Conservation (phyloP, 2,329 filamentous ascomycete species). For the Hymenoscyphus linearis region DNA sequence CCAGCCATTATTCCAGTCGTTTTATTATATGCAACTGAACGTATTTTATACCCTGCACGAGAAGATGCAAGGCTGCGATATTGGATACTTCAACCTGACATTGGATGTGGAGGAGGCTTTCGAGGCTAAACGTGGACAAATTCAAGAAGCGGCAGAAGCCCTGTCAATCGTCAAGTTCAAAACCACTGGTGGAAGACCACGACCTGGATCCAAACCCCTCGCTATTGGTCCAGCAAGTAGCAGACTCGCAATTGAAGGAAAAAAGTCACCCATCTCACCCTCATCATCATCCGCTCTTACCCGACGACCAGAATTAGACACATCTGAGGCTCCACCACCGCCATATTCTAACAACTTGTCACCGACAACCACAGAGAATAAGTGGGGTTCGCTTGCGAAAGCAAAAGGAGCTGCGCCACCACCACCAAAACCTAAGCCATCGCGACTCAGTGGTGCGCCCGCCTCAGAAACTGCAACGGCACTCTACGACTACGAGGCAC, state of each 20-base stretch:
- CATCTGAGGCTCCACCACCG: constrained; percentile 59
- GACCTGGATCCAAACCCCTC: constrained; percentile 16
- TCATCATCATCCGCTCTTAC: constrained; percentile 29
- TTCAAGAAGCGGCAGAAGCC: constrained; percentile 78
- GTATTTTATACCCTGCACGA: constrained; percentile 98
- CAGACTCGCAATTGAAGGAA: constrained; percentile 19
- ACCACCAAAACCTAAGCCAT: constrained; percentile 77
- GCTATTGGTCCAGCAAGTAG: constrained; percentile 20
- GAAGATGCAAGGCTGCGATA: constrained; percentile 95
- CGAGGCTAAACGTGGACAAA: constrained; percentile 78
- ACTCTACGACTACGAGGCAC: constrained; percentile 92
- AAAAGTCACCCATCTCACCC: constrained; percentile 25
- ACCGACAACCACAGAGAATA: constrained; percentile 23
- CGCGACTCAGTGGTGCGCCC: constrained; percentile 59
- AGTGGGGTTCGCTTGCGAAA: constrained; percentile 53
- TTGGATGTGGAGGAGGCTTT: constrained; percentile 90
- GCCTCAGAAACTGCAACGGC: constrained; percentile 77
- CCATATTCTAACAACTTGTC: constrained; percentile 56
- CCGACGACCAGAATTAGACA: constrained; percentile 38
- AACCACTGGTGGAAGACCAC: constrained; percentile 65
- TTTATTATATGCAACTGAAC: constrained; percentile 99
- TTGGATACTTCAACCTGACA: constrained; percentile 93
- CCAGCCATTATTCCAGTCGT: constrained; percentile 92
- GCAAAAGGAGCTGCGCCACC: constrained; percentile 60
- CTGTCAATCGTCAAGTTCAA: constrained; percentile 88